These are phyloP conservation scores for Penicillium sp. DNA, from an alignment of 2,329 filamentous ascomycete genomes.

Conservation along the genomic window DNA sequence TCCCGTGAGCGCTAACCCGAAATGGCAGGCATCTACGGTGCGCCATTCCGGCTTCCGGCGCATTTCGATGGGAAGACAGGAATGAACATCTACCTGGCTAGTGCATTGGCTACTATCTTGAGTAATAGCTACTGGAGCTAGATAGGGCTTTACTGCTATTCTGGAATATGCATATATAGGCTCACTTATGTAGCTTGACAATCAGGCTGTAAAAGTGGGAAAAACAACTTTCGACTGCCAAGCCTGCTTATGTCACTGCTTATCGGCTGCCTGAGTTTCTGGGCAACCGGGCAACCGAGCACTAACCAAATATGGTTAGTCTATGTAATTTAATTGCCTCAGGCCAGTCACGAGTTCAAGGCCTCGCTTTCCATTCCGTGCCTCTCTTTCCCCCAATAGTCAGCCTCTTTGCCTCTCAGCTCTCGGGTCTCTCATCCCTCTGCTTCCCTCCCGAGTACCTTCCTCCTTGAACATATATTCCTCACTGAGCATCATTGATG, in stretches of 20 bases:
- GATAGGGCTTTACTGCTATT: no score
- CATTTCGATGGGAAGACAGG: constrained; percentile 11
- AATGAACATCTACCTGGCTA: neutral
- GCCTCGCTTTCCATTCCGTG: constrained; percentile 40
- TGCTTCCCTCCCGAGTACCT: constrained; percentile 10
- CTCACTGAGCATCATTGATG: constrained; percentile 21
- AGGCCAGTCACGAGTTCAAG: constrained; percentile 23
- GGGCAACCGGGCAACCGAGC: neutral
- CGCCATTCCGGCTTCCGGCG: constrained; percentile 22
- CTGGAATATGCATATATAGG: neutral
- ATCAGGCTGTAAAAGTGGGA: neutral
- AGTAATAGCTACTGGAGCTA: neutral
- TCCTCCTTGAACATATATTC: constrained; percentile 12
- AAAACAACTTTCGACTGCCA: neutral
- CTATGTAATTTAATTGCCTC: constrained; percentile 11
- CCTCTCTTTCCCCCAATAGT: constrained; percentile 29
- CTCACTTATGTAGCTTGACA: neutral
- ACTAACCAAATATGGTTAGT: neutral
- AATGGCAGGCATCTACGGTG: constrained; percentile 22
- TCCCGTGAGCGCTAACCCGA: constrained; percentile 31
- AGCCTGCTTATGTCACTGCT: neutral
- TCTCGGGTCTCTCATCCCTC: constrained; percentile 9
- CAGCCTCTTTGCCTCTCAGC: constrained; percentile 20
- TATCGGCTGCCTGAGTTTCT: neutral
- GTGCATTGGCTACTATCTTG: neutral